Evolutionary conservation across 306 rosid species (phyloP).

Genomic region (Inga laurina): DNA sequence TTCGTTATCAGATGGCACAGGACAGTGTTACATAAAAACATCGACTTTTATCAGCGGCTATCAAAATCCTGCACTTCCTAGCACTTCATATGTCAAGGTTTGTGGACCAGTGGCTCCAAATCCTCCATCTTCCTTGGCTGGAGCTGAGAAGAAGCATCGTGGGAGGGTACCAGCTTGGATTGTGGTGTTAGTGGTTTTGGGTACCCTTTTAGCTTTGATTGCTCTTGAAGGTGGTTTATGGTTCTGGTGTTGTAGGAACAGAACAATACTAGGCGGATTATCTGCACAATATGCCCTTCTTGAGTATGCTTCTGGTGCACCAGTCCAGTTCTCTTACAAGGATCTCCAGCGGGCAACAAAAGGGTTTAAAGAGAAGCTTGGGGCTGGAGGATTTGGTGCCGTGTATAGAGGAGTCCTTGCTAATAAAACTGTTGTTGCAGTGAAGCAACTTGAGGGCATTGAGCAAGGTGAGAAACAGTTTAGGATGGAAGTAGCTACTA

Average conservation of each 20-base stretch:
- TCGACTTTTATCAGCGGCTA: constrained; percentile 37
- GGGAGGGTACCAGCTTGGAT: constrained; percentile 44
- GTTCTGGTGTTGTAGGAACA: constrained; percentile 77
- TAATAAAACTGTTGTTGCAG: constrained; percentile 70
- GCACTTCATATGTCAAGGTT: constrained; percentile 48
- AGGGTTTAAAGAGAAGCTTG: constrained; percentile 90
- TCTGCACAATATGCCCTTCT: constrained; percentile 84
- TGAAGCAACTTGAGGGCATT: constrained; percentile 85
- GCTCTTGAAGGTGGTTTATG: constrained; percentile 73
- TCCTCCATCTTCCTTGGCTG: constrained; percentile 35
- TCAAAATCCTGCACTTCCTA: constrained; percentile 38
- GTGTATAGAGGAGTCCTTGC: constrained; percentile 71
- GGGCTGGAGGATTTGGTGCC: constrained; percentile 87
- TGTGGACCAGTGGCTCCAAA: constrained; percentile 38
- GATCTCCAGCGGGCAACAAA: constrained; percentile 76
- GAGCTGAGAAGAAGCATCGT: constrained; percentile 20
- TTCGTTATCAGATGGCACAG: constrained; percentile 47
- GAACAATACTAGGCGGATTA: constrained; percentile 49
- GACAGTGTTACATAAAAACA: constrained; percentile 34
- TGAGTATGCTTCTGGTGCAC: constrained; percentile 97
- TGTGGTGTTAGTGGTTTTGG: constrained; percentile 48
- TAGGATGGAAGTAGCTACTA: constrained; percentile 83
- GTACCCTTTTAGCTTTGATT: constrained; percentile 54
- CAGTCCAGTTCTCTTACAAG: constrained; percentile 74
- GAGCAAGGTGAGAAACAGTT: constrained; percentile 86